Percentiles rank a stretch among this genome's conserved stretches.
phyloP scores from a whole-genome alignment of 768 basidiomycete genomes.

The Galerina marginata region DNA sequence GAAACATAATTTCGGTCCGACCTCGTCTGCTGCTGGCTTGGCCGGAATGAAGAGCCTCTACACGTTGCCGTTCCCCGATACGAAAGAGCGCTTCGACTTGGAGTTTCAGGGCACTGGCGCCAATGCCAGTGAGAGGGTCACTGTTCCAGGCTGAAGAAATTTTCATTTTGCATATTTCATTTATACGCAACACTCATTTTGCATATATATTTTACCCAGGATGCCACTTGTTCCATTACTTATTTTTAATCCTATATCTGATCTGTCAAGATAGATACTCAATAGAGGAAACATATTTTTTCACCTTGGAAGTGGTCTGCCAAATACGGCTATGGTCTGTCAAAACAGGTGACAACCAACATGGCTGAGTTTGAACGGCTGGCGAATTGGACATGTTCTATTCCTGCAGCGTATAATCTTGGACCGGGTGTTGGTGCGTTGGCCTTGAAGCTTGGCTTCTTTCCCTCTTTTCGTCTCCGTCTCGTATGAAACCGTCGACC shows the following conservation, averaged over 20 bases:
- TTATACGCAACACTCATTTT: neutral
- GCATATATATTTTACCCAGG: constrained; percentile 6
- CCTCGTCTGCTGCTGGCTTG: neutral
- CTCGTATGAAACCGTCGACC: constrained; percentile 36
- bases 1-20: neutral
- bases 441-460: constrained; percentile 24
- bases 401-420: constrained; percentile 19
- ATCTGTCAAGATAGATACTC: neutral
- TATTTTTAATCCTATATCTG: constrained; percentile 12
- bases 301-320: neutral
- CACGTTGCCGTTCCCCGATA: neutral
- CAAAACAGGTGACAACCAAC: neutral
- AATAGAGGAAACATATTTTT: no score
- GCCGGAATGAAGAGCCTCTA: neutral
- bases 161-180: neutral
- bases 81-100: neutral
- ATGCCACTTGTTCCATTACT: constrained; percentile 9
- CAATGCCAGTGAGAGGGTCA: constrained; percentile 7
- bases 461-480: constrained; percentile 11
- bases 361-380: constrained; percentile 23
- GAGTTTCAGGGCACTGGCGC: neutral
- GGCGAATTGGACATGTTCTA: constrained; percentile 8
- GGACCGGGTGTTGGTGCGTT: constrained; percentile 7
- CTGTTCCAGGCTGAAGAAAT: constrained; percentile 9
- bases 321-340: constrained; percentile 2